phyloP scores from a whole-genome alignment of 495 filamentous ascomycete species.

The Neurospora sp. region DNA sequence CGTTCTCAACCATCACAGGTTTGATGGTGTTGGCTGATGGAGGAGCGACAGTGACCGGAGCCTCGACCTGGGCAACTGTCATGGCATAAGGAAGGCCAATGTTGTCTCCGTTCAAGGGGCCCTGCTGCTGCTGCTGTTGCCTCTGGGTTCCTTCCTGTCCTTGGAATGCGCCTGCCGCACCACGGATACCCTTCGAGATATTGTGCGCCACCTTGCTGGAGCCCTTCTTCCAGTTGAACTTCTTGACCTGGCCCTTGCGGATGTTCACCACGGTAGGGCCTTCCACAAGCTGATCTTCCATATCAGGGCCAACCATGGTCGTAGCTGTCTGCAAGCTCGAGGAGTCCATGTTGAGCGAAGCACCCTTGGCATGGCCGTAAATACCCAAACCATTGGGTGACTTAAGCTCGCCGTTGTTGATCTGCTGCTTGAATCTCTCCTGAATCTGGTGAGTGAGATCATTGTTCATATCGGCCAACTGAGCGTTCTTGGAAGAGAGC shows the following conservation, averaged over 20 bases:
- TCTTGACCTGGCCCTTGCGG: constrained; percentile 82
- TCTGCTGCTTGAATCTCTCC: constrained; percentile 75
- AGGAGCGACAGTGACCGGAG: constrained; percentile 25
- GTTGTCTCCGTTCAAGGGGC: constrained; percentile 37
- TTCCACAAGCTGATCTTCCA: constrained; percentile 56
- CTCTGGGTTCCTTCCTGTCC: constrained; percentile 21
- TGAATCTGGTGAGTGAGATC: constrained; percentile 91
- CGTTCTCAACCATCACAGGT: constrained; percentile 36
- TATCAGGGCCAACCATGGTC: constrained; percentile 54
- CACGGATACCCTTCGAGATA: constrained; percentile 85
- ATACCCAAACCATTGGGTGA: constrained; percentile 77
- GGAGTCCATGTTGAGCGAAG: constrained; percentile 47
- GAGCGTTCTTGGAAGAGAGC: constrained; percentile 83
- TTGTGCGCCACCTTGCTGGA: constrained; percentile 88
- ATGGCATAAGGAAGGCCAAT: constrained; percentile 56
- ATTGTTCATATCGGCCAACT: constrained; percentile 89
- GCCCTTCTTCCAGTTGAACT: constrained; percentile 98
- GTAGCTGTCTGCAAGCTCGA: constrained; percentile 19
- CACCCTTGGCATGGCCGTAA: constrained; percentile 64
- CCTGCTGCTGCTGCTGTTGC: constrained; percentile 29
- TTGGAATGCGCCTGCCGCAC: constrained; percentile 54
- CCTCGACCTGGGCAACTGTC: constrained; percentile 40
- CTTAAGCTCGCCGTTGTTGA: constrained; percentile 43
- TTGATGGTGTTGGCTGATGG: constrained; percentile 9
- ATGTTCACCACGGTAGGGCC: constrained; percentile 89